Conservation (phyloP, 1,139 yeast genomes). For the Eremothecium sinecaudum region DNA sequence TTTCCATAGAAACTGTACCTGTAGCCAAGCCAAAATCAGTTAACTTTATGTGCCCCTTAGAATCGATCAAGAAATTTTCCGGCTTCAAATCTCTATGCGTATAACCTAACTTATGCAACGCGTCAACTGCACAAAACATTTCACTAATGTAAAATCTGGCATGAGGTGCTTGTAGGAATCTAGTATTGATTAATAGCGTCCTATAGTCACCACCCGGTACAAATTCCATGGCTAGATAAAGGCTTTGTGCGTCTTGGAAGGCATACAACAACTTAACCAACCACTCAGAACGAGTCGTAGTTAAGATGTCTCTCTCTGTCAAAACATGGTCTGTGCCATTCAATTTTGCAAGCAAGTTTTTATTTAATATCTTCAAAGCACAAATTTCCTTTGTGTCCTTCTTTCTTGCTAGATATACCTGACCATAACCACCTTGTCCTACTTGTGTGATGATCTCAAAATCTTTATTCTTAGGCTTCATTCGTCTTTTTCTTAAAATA, state of each 20-base stretch:
- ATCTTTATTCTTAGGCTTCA: slow-evolving; percentile 89
- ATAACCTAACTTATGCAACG: slow-evolving; percentile 88
- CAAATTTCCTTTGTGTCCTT: slow-evolving; percentile 92
- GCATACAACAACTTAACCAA: slow-evolving; percentile 87
- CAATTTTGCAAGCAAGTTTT: slow-evolving; percentile 72
- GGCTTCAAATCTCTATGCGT: slow-evolving; percentile 97
- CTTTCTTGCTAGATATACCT: slow-evolving; percentile 88
- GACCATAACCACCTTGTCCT: slow-evolving; percentile 99
- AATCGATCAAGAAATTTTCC: slow-evolving; percentile 89
- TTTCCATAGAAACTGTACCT: slow-evolving; percentile 85
- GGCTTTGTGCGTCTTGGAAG: slow-evolving; percentile 84
- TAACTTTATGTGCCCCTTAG: slow-evolving; percentile 89
- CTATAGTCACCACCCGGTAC: slow-evolving; percentile 99
- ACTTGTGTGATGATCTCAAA: slow-evolving; percentile 95
- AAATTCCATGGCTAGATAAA: slow-evolving; percentile 95
- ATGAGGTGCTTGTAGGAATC: slow-evolving; percentile 86
- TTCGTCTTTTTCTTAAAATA: slow-evolving; percentile 73
- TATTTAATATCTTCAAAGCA: slow-evolving; percentile 87
- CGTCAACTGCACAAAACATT: slow-evolving; percentile 92
- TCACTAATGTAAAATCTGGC: slow-evolving; percentile 92
- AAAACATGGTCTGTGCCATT: slow-evolving; percentile 94
- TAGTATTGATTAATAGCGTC: slow-evolving; percentile 86
- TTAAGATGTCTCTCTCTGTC: slow-evolving; percentile 91
- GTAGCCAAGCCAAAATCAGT: slow-evolving; percentile 98
- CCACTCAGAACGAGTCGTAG: slow-evolving; percentile 95